These are phyloP conservation scores for Ensete glaucum DNA, from an alignment of 176 grass and related monocot species.

Conservation along the genomic window DNA sequence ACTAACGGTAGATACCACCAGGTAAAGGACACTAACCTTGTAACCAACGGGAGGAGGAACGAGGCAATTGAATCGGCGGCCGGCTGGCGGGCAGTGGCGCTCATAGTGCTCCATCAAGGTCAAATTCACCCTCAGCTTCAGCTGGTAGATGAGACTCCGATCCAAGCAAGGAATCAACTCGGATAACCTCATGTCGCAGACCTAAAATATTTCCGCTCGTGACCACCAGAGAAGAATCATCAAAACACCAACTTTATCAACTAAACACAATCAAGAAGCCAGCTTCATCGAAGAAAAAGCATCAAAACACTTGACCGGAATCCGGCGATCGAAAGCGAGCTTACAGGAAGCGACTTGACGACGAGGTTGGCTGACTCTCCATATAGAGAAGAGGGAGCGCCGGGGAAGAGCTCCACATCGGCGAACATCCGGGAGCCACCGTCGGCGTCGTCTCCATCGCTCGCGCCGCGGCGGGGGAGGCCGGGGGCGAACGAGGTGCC, in stretches of 20 bases:
- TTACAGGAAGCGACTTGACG: slow-evolving; percentile 30
- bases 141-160: slow-evolving; percentile 48
- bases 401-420: background rate
- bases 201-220: slow-evolving; percentile 25
- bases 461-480: slow-evolving; percentile 28
- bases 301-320: background rate
- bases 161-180: slow-evolving; percentile 79
- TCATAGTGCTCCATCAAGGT: slow-evolving; percentile 83
- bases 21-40: slow-evolving; percentile 24
- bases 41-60: slow-evolving; percentile 58
- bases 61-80: slow-evolving; percentile 63
- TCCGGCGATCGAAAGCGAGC: background rate
- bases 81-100: slow-evolving; percentile 52
- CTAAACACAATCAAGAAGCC: background rate
- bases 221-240: background rate
- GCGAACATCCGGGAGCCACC: background rate
- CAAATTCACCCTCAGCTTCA: slow-evolving; percentile 54
- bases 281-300: background rate
- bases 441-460: slow-evolving; percentile 1
- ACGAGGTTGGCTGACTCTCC: background rate
- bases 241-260: background rate
- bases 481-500: slow-evolving; percentile 46
- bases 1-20: no score
- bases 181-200: slow-evolving; percentile 48
- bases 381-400: slow-evolving; percentile 4